Evolutionary conservation across 345 rosid genomes (phyloP).

Genomic region (Bruguiera gymnorhiza): DNA sequence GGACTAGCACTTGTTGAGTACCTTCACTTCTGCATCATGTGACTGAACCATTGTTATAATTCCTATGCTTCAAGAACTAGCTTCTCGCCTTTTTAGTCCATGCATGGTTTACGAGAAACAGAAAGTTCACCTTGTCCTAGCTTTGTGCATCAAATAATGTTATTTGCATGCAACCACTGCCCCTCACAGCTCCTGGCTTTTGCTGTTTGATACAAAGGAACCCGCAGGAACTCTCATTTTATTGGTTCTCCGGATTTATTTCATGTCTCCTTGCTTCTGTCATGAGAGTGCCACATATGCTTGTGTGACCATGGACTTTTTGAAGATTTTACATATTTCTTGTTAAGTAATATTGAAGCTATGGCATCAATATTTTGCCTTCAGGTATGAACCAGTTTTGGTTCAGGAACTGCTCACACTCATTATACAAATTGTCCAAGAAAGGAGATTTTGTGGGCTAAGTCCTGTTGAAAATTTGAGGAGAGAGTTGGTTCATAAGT

Average conservation of each 20-base stretch:
- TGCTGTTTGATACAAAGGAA: not conserved
- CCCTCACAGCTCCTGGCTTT: too few relatives aligned
- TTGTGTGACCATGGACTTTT: not conserved
- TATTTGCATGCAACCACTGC: too few relatives aligned
- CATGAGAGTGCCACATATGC: not conserved
- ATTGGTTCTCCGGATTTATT: not conserved
- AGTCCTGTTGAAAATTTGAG: conserved; percentile 68
- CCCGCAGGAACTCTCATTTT: not conserved
- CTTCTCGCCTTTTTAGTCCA: too few relatives aligned
- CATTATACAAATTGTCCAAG: conserved; percentile 80
- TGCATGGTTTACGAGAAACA: too few relatives aligned
- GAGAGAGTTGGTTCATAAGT: conserved; percentile 81
- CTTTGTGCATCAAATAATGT: not conserved
- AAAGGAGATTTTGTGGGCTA: conserved; percentile 84
- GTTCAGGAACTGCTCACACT: conserved; percentile 87
- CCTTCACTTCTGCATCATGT: too few relatives aligned
- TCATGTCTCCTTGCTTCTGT: not conserved
- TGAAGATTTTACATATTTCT: conserved; percentile 4
- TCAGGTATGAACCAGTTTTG: conserved; percentile 83
- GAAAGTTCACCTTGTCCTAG: too few relatives aligned
- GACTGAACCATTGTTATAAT: too few relatives aligned
- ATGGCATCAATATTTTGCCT: conserved; percentile 20
- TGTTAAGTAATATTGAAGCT: conserved; percentile 8
- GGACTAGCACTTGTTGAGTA: too few relatives aligned
- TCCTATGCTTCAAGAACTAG: too few relatives aligned